These are phyloP conservation scores for Globisporangium camurandrum DNA, from an alignment of 352 stramenopile genomes.

Conservation along the genomic window DNA sequence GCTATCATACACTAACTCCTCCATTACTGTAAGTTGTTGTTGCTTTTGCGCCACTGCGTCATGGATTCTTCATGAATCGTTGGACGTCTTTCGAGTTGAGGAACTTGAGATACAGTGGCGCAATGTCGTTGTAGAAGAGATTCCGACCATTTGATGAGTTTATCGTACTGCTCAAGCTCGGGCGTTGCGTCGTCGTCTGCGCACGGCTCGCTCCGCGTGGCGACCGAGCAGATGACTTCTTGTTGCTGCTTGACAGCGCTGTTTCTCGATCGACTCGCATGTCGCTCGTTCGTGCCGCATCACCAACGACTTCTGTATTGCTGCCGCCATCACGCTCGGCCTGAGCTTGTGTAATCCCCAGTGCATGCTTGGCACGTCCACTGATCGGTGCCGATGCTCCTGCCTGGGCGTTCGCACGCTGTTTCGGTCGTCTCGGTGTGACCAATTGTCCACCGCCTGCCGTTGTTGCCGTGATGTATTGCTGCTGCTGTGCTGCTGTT, in stretches of 20 bases:
- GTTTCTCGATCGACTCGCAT: background rate
- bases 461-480: background rate
- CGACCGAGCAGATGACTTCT: background rate
- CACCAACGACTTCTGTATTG: background rate
- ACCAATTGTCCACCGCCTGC: background rate
- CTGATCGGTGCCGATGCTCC: too few species aligned
- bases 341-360: too few species aligned
- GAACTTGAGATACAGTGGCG: constrained; percentile 67
- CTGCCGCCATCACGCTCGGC: background rate
- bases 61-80: constrained; percentile 40
- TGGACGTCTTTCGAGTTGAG: constrained; percentile 62
- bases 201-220: background rate
- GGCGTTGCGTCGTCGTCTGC: background rate
- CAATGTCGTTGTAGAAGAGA: constrained; percentile 70
- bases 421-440: background rate
- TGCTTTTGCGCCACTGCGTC: too few species aligned
- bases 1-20: background rate
- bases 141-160: constrained; percentile 21
- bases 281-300: background rate
- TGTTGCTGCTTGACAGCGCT: constrained; percentile 2
- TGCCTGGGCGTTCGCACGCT: background rate
- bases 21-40: too few species aligned
- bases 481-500: background rate
- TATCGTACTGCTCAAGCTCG: background rate
- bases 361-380: too few species aligned